These are phyloP conservation scores for Lablab purpureus DNA, from an alignment of 306 rosid species.

Conservation along the genomic window DNA sequence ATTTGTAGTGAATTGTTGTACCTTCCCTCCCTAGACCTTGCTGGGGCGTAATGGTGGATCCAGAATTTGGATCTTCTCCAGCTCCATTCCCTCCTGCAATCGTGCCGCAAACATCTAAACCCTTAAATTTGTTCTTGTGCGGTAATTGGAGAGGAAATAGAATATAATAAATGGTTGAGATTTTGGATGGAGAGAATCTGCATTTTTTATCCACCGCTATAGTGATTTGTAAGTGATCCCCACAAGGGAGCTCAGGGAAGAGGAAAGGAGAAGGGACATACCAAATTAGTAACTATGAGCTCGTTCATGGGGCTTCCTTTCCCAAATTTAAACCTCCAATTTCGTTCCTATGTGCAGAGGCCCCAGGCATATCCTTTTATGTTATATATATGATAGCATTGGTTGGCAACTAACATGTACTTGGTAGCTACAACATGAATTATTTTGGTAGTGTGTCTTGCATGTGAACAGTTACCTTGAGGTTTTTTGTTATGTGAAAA, in stretches of 20 bases:
- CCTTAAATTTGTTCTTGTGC: no score
- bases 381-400: background rate
- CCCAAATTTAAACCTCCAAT: background rate
- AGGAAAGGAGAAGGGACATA: background rate
- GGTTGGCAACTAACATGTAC: background rate
- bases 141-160: background rate
- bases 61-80: background rate
- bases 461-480: background rate
- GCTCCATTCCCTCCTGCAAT: background rate
- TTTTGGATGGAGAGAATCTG: no score
- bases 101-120: background rate
- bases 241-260: background rate
- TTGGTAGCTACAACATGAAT: background rate
- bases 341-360: background rate
- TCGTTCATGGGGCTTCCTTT: conserved; percentile 6
- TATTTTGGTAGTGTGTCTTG: background rate
- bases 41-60: background rate
- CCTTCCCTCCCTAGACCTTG: conserved; percentile 7
- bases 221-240: background rate
- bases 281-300: background rate
- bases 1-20: conserved; percentile 6
- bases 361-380: background rate
- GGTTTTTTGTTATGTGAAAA: background rate
- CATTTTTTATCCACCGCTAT: background rate
- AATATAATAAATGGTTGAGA: background rate